phyloP scores from a whole-genome alignment of 768 basidiomycete genomes.

The Brasilioporus rufonigricans region DNA sequence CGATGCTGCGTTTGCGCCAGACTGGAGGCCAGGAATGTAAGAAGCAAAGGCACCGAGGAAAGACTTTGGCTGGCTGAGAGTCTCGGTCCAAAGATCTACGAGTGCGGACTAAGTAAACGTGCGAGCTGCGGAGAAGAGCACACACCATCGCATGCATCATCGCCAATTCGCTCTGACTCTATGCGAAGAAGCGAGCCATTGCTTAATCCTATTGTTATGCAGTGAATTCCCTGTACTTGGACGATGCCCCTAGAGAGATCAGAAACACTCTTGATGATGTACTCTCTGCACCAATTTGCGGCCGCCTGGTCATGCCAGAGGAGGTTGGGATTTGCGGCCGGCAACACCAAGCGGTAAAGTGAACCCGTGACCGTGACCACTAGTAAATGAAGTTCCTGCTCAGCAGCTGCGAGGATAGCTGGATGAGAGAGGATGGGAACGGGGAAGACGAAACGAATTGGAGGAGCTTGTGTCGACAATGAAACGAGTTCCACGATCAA shows the following conservation, averaged over 20 bases:
- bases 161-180: conserved; percentile 59
- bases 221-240: conserved; percentile 67
- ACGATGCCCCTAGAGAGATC: conserved; percentile 47
- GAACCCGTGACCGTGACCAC: conserved; percentile 67
- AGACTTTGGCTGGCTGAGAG: conserved; percentile 58
- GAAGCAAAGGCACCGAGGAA: conserved; percentile 67
- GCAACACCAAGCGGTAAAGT: conserved; percentile 69
- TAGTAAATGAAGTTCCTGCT: conserved; percentile 62
- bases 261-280: conserved; percentile 54
- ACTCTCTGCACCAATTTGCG: conserved; percentile 63
- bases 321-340: conserved; percentile 48
- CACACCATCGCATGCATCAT: conserved; percentile 60
- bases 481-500: conserved; percentile 75
- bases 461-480: conserved; percentile 59
- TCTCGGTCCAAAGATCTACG: conserved; percentile 73
- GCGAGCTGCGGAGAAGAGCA: conserved; percentile 8
- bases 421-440: conserved; percentile 64
- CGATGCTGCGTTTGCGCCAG: conserved; percentile 44
- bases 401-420: conserved; percentile 51
- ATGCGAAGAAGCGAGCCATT: conserved; percentile 68
- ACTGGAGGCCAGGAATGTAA: conserved; percentile 54
- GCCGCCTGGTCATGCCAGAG: conserved; percentile 58
- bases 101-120: conserved; percentile 9
- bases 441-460: conserved; percentile 79
- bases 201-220: conserved; percentile 57